These are phyloP conservation scores for Alnus rubra DNA, from an alignment of 306 rosid genomes.

Conservation along the genomic window DNA sequence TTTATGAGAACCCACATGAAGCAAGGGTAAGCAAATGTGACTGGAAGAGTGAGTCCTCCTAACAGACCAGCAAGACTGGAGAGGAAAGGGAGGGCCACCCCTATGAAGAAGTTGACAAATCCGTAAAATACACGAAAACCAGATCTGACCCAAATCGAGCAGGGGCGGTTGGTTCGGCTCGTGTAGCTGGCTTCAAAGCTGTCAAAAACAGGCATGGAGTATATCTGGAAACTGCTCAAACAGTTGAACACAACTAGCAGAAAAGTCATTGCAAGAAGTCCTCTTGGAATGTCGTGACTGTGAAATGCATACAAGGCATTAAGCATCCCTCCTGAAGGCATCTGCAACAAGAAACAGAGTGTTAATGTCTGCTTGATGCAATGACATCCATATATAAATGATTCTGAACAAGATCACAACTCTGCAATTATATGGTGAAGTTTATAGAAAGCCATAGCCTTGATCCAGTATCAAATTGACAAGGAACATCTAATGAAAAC, in stretches of 20 bases:
- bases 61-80: constrained; percentile 92
- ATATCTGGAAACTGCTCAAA: constrained; percentile 94
- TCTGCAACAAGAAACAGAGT: constrained; percentile 43
- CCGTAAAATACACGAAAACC: constrained; percentile 90
- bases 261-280: constrained; percentile 80
- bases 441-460: background rate
- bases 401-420: background rate
- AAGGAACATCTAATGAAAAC: background rate
- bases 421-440: no score
- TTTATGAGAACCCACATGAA: constrained; percentile 99
- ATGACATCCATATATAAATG: background rate
- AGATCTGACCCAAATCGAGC: constrained; percentile 94
- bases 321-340: constrained; percentile 94
- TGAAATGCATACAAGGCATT: constrained; percentile 87
- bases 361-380: background rate
- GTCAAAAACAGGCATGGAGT: constrained; percentile 98
- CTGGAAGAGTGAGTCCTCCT: constrained; percentile 98
- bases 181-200: constrained; percentile 99
- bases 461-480: background rate
- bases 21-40: constrained; percentile 98
- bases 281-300: constrained; percentile 81
- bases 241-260: constrained; percentile 95
- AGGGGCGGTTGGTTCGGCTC: constrained; percentile 92
- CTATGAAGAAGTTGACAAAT: constrained; percentile 82
- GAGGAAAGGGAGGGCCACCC: constrained; percentile 98